These are phyloP conservation scores for Candida buenavistaensis DNA, from an alignment of 1,139 yeast species.

Conservation along the genomic window DNA sequence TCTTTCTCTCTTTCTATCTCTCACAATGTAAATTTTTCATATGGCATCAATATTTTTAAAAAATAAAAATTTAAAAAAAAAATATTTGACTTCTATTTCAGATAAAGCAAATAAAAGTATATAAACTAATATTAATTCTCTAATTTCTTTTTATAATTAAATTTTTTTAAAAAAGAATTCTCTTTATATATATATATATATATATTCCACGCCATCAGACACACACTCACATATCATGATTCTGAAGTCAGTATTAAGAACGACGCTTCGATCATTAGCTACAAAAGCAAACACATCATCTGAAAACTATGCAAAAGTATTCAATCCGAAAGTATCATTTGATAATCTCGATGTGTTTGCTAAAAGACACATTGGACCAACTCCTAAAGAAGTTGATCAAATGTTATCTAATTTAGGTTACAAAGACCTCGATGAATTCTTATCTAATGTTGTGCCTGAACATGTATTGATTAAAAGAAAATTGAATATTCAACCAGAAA, in stretches of 20 bases:
- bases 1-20: too few relatives aligned
- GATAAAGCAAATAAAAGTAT: too few relatives aligned
- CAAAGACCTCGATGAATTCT: constrained; percentile 66
- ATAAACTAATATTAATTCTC: too few relatives aligned
- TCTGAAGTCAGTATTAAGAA: constrained; percentile 2
- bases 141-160: too few relatives aligned
- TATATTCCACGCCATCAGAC: too few relatives aligned
- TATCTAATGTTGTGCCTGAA: constrained; percentile 72
- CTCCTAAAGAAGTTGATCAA: constrained; percentile 54
- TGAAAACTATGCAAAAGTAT: constrained; percentile 40
- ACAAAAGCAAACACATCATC: constrained; percentile 50
- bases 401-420: constrained; percentile 74
- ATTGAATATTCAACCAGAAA: constrained; percentile 59
- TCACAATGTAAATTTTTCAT: too few relatives aligned
- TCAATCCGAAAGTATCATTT: constrained; percentile 34
- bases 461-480: constrained; percentile 70
- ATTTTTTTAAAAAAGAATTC: too few relatives aligned
- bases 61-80: too few relatives aligned
- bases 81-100: too few relatives aligned
- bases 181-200: too few relatives aligned
- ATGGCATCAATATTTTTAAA: too few relatives aligned
- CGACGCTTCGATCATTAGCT: constrained; percentile 18
- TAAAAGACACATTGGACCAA: constrained; percentile 90
- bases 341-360: constrained; percentile 75
- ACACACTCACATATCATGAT: constrained; percentile 1